phyloP scores from a whole-genome alignment of 2,329 filamentous ascomycete species.

The Stemphylium vesicarium region DNA sequence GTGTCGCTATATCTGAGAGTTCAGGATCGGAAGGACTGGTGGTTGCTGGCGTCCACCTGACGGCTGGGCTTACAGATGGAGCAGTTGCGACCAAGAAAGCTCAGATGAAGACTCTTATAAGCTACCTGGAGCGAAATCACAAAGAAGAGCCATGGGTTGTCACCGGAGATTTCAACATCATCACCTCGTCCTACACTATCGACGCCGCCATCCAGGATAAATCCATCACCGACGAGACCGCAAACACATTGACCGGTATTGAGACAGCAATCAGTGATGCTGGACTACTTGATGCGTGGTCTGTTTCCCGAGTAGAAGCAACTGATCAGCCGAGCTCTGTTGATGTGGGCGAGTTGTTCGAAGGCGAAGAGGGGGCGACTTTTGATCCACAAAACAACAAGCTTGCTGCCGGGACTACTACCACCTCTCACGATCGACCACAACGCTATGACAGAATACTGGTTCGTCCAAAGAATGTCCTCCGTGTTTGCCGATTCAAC shows the following conservation, averaged over 20 bases:
- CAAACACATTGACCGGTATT: constrained; percentile 53
- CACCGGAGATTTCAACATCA: constrained; percentile 70
- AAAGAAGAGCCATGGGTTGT: constrained; percentile 60
- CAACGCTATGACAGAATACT: constrained; percentile 72
- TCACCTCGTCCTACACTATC: constrained; percentile 65
- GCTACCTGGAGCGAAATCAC: constrained; percentile 54
- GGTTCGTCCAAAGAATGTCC: constrained; percentile 52
- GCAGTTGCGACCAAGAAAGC: constrained; percentile 63
- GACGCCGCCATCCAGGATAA: constrained; percentile 59
- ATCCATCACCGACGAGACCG: constrained; percentile 60
- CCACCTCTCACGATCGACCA: constrained; percentile 64
- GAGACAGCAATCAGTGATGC: constrained; percentile 56
- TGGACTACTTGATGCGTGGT: constrained; percentile 62
- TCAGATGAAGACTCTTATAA: constrained; percentile 61
- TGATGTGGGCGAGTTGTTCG: constrained; percentile 49
- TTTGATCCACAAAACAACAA: constrained; percentile 66
- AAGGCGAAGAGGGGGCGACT: constrained; percentile 69
- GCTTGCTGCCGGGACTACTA: constrained; percentile 61
- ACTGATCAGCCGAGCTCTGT: constrained; percentile 48
- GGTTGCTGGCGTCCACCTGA: constrained; percentile 67
- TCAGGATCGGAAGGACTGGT: constrained; percentile 48
- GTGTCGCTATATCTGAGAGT: constrained; percentile 37
- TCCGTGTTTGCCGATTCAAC: constrained; percentile 59
- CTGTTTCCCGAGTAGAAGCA: constrained; percentile 53
- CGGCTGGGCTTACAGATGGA: constrained; percentile 65